Conservation (phyloP, 2,329 filamentous ascomycete genomes). For the Penicillium thymicola region DNA sequence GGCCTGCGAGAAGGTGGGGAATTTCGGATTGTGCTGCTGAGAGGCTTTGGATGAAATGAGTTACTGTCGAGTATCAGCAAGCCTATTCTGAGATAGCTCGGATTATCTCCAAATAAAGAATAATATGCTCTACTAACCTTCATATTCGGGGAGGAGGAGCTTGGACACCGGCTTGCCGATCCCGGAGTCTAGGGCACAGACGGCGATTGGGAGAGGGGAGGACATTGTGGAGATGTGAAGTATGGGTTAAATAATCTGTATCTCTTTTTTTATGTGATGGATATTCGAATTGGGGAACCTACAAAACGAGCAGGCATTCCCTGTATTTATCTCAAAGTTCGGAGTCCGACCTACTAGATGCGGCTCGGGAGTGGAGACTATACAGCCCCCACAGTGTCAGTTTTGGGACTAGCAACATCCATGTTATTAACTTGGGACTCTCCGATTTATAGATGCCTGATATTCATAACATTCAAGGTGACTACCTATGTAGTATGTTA, state of each 20-base stretch:
- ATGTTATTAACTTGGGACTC: background rate
- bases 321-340: background rate
- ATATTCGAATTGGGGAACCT: background rate
- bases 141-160: slow-evolving; percentile 18
- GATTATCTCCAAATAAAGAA: background rate
- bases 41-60: slow-evolving; percentile 22
- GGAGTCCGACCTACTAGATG: slow-evolving; percentile 3
- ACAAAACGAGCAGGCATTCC: background rate
- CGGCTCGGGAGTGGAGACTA: background rate
- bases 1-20: too few species aligned
- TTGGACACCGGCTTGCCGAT: slow-evolving; percentile 18
- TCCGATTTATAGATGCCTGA: background rate
- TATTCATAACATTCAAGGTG: background rate
- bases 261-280: too few species aligned
- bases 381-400: background rate
- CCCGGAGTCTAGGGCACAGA: slow-evolving; percentile 15
- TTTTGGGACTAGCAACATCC: background rate
- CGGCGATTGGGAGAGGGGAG: slow-evolving; percentile 12
- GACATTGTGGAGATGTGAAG: slow-evolving; percentile 4
- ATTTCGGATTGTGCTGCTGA: slow-evolving; percentile 6
- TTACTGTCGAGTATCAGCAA: slow-evolving; percentile 10
- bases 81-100: too few species aligned
- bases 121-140: slow-evolving; percentile 13
- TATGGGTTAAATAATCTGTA: too few species aligned
- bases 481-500: background rate